phyloP scores from a whole-genome alignment of 2,329 filamentous ascomycete species.

The Penicillium sp. region DNA sequence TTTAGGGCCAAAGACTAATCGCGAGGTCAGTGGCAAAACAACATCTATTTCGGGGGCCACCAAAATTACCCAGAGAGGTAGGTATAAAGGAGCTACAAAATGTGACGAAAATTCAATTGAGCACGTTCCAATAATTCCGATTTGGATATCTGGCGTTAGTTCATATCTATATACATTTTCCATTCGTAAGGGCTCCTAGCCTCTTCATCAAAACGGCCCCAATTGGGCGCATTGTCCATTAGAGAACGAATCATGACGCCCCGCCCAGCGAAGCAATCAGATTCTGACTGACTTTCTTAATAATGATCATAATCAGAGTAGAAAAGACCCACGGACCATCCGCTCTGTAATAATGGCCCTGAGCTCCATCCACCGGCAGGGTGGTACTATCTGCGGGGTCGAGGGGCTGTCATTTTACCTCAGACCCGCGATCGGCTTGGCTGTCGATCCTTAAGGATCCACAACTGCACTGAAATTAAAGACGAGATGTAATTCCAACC shows the following conservation, averaged over 20 bases:
- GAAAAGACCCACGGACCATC: not conserved
- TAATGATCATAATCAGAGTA: not conserved
- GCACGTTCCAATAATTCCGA: not conserved
- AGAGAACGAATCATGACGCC: not conserved
- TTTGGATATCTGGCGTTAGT: conserved; percentile 1
- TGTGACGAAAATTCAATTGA: not conserved
- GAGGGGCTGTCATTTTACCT: not conserved
- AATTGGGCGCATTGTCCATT: not conserved
- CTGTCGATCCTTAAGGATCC: conserved; percentile 1
- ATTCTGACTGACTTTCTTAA: not conserved
- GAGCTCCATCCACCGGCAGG: not conserved
- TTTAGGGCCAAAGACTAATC: not conserved
- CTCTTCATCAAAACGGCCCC: not conserved
- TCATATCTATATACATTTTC: conserved; percentile 2
- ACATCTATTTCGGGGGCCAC: not conserved
- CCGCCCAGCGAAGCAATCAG: not conserved
- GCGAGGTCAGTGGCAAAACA: not conserved
- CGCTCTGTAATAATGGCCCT: not conserved
- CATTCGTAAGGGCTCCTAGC: not conserved
- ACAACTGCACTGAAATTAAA: not conserved
- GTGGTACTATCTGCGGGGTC: not conserved
- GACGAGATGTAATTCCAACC: not conserved
- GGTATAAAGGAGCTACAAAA: not conserved
- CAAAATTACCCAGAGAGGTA: not conserved
- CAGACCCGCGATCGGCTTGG: conserved; percentile 2